Conservation (phyloP, 345 rosid genomes). For the Salix viminalis region DNA sequence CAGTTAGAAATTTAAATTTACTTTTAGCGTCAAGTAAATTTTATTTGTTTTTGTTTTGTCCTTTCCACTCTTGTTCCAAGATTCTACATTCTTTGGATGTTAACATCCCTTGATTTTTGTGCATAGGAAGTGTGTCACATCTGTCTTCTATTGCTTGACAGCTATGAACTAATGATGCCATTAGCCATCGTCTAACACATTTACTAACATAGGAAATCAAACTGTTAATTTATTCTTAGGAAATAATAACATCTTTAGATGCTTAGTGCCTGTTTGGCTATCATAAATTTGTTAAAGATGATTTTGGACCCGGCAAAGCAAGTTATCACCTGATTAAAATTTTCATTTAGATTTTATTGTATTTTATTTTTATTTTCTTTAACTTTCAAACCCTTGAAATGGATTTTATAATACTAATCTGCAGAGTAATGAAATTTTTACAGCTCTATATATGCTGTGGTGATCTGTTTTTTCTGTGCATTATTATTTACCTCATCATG, state of each 20-base stretch:
- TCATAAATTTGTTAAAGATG: background rate
- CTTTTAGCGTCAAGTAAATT: background rate
- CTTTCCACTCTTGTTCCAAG: background rate
- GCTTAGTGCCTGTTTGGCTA: background rate
- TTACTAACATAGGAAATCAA: background rate
- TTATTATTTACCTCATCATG: slow-evolving; percentile 13
- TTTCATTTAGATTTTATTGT: background rate
- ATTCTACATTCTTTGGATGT: background rate
- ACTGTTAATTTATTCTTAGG: background rate
- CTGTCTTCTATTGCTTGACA: background rate
- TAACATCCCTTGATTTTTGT: background rate
- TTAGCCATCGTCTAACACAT: background rate
- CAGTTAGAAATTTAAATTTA: background rate
- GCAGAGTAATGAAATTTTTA: background rate
- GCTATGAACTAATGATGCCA: background rate
- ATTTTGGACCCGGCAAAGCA: background rate
- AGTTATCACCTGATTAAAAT: background rate
- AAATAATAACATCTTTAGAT: background rate
- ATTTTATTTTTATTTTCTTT: too few relatives aligned
- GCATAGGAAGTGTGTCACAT: too few relatives aligned
- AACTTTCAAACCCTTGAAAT: background rate
- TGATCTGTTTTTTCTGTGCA: background rate
- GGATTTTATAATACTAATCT: background rate
- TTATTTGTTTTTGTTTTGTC: background rate
- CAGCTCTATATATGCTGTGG: background rate